These are phyloP conservation scores for Talaromyces sp. DNA, from an alignment of 2,329 filamentous ascomycete species.

Conservation along the genomic window DNA sequence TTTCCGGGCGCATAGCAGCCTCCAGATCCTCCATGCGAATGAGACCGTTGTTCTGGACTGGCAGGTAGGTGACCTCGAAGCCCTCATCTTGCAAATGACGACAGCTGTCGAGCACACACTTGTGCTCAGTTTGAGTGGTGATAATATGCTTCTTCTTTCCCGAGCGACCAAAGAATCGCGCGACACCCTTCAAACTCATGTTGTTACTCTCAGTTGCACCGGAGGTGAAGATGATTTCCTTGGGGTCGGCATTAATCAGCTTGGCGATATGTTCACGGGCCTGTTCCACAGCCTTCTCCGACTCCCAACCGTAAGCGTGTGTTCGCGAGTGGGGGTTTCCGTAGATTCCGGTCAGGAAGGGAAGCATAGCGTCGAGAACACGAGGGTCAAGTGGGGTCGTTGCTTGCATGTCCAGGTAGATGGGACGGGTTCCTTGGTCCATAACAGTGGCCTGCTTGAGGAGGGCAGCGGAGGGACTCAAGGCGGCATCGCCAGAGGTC, in stretches of 20 bases:
- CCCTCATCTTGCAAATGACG: conserved; percentile 96
- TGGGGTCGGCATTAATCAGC: conserved; percentile 90
- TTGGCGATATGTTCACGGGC: conserved; percentile 80
- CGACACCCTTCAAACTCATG: conserved; percentile 99
- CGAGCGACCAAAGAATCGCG: conserved; percentile 86
- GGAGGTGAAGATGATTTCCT: conserved; percentile 98
- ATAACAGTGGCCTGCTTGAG: conserved; percentile 90
- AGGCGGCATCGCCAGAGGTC: conserved; percentile 65
- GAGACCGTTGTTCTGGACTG: conserved; percentile 84
- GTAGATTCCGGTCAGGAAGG: conserved; percentile 88
- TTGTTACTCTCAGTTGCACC: conserved; percentile 99
- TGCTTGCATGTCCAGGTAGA: conserved; percentile 98
- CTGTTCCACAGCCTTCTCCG: conserved; percentile 87
- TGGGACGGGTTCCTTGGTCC: conserved; percentile 89
- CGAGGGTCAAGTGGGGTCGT: conserved; percentile 94
- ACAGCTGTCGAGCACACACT: conserved; percentile 97
- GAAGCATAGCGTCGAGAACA: conserved; percentile 95
- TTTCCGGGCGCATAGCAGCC: conserved; percentile 87
- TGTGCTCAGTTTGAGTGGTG: conserved; percentile 97
- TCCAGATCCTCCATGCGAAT: conserved; percentile 82
- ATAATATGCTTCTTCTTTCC: conserved; percentile 99
- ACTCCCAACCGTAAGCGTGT: conserved; percentile 98
- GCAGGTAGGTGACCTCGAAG: conserved; percentile 94
- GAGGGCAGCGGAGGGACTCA: conserved; percentile 81
- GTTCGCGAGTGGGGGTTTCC: conserved; percentile 97